phyloP scores from a whole-genome alignment of 1,139 yeast genomes.

The Scheffersomyces lignicola region DNA sequence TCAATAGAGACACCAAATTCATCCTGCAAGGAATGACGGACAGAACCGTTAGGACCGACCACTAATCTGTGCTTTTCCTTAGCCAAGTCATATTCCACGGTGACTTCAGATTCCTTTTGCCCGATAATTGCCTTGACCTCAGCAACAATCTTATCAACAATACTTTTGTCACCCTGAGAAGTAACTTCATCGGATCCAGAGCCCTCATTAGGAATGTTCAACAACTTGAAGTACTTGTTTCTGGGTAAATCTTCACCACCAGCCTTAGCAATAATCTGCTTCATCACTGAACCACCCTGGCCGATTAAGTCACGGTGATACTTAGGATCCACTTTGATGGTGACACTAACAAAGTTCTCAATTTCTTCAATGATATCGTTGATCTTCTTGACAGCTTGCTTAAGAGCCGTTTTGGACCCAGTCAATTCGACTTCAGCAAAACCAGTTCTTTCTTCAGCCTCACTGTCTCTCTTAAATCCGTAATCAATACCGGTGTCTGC shows the following conservation, averaged over 20 bases:
- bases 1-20: constrained; percentile 64
- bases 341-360: constrained; percentile 61
- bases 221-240: constrained; percentile 52
- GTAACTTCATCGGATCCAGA: constrained; percentile 62
- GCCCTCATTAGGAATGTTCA: constrained; percentile 75
- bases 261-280: constrained; percentile 74
- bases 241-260: constrained; percentile 64
- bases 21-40: constrained; percentile 71
- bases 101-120: constrained; percentile 62
- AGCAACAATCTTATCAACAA: constrained; percentile 69
- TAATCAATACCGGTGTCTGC: constrained; percentile 80
- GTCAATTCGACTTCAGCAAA: constrained; percentile 65
- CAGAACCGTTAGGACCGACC: constrained; percentile 80
- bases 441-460: constrained; percentile 40
- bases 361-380: constrained; percentile 64
- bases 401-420: constrained; percentile 81
- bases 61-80: constrained; percentile 74
- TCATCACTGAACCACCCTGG: constrained; percentile 71
- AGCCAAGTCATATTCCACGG: constrained; percentile 60
- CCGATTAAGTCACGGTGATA: constrained; percentile 84
- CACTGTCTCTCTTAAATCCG: constrained; percentile 54
- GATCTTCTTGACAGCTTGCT: constrained; percentile 68
- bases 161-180: constrained; percentile 71
- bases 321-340: constrained; percentile 72
- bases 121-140: constrained; percentile 66